Evolutionary conservation across 257 asterid species (phyloP), one percentile per base, ranked within the genome.

Genomic region (Solanum pennellii): DNA sequence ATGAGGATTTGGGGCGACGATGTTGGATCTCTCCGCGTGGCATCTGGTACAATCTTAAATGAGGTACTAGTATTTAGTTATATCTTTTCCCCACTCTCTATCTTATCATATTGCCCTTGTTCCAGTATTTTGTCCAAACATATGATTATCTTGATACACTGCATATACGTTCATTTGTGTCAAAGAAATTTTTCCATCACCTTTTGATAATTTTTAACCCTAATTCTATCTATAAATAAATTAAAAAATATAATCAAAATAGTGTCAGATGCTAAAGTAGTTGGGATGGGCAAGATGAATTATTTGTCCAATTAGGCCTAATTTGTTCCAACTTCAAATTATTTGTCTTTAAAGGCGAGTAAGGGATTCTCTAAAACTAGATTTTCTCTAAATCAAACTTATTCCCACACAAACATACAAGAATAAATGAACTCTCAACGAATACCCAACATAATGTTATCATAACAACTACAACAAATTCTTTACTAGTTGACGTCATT

Each of bases 31-130:
- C 96, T 97, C 90, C 90, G 66, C 9, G 87, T 97, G 86, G 99
- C 99, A 87, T 95, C 99, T 27, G 99, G 99, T 83, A 97, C 99
- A 37, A 97, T 97, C 89, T 94, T 90, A 88, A 97, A 97, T 74
- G 98, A 95, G 99, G 99, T 97, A 89, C 83, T 85, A 20, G 8
- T 47, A 29, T 47, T 47, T 37, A 15, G 42, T 47, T 80, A 80
- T 47, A 79, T 62, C 27, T 27, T 80, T 77, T 16, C 66, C 44
- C 18, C 56, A 35, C 56, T 5, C 86, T 82, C 77, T 25, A 74
- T 83, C 86, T 49, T 86, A n/a, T 83, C 41, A 14, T 73, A 68
- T 65, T 85, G 73, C 31, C 49, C 23, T 71, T 72, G 35, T 27
- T 85, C 84, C 33, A 73, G 42, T 72, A 45, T 25, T 77, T 77